Evolutionary conservation across 2,329 filamentous ascomycete genomes (phyloP), one percentile per base, ranked within the genome.

Genomic region (Hymenoscyphus scutula): DNA sequence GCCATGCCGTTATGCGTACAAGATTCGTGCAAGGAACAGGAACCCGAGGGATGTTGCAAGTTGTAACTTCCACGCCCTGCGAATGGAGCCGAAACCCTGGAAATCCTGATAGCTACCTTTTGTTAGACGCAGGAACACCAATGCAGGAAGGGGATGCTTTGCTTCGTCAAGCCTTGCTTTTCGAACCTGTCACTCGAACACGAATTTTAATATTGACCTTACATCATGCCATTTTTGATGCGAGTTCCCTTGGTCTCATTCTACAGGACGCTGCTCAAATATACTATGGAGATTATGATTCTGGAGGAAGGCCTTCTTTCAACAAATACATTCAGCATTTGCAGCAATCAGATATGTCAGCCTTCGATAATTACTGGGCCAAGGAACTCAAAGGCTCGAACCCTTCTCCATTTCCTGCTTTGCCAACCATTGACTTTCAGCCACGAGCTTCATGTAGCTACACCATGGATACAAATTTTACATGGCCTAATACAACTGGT

Each of bases 211-310:
- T 81, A 3, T 80, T 80, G 74, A 79, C 79, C 0, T 76, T 81
- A 57, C 81, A 83, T 62, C 81, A 83, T 60, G 79, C 79, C 4
- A 72, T 83, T 1, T 83, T 83, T 64, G 81, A 84, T 70, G 81
- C 80, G 8, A 79, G 75, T 77, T 78, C 75, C 53, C 68, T 77
- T 58, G 72, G 74, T 41, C n/a, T 61, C 10, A 56, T 65, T 17
- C 32, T 61, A 4, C 17, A 56, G n/a, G 34, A 53, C 41, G 58
- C 64, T n/a, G 29, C 57, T 30, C 32, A 19, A 15, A 34, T 15
- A 4, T 65, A 65, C 30, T 8, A 30, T 30, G 29, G 13, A 55
- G 10, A 60, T 45, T 41, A 37, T 53, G 4, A 19, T 30, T 8
- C 29, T 30, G 4, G 45, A 23, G 17, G 3, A 45, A 3, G 15